A percentile compares a stretch with the other conserved stretches of the same genome.
These are phyloP conservation scores for Jasminum sambac DNA, from an alignment of 257 asterid genomes.

Conservation along the genomic window DNA sequence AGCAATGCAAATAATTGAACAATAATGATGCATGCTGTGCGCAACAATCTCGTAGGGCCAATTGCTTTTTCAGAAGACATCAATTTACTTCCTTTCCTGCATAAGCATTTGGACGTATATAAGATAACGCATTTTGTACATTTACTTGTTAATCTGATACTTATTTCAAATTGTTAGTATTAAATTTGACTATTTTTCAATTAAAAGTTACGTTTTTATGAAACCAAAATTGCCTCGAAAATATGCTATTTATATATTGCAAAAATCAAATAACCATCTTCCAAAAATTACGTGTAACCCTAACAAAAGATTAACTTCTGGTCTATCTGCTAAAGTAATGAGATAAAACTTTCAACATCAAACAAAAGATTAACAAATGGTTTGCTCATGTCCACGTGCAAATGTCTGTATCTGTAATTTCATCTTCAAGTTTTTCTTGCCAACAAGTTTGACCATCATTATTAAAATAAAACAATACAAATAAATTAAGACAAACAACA, in stretches of 20 bases:
- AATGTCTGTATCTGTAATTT: background rate
- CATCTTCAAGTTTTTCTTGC: background rate
- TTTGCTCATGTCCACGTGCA: background rate
- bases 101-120: slow-evolving; percentile 5
- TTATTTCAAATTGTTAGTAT: no score
- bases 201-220: no score
- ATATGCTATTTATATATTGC: no score
- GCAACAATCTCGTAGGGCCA: background rate
- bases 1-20: slow-evolving; percentile 4
- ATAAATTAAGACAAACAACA: no score
- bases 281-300: no score
- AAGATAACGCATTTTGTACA: no score
- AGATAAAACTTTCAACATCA: background rate
- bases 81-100: slow-evolving; percentile 1
- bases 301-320: background rate
- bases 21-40: slow-evolving; percentile 6
- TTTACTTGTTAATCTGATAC: no score
- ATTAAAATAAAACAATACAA: background rate
- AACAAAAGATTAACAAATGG: background rate
- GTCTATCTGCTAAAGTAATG: no score
- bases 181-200: no score
- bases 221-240: no score
- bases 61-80: no score
- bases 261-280: no score
- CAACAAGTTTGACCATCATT: background rate